Evolutionary conservation across 257 asterid genomes (phyloP), one percentile per base, ranked within the genome.

Genomic region (Primulina eburnea): DNA sequence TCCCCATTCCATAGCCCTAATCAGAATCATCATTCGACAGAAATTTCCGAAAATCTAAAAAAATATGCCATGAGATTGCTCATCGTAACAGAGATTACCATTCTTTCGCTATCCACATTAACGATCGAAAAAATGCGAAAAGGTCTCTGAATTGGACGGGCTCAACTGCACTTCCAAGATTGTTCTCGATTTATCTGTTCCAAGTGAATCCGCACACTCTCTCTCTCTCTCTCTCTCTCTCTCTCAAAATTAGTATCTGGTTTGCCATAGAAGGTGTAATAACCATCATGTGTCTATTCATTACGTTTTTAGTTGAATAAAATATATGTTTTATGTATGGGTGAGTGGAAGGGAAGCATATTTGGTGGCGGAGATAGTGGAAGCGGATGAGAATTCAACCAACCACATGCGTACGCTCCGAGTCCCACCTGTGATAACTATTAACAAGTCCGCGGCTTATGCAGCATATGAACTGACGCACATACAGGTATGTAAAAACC

Each of bases 341-440:
- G 70, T 30, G 43, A 88, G 95, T 77, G 99, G 98, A 59, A 76
- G 92, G 37, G 99, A 94, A 82, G 95, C 96, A 66, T 91, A 97
- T 0, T 65, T 94, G 77, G 96, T 88, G 89, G 99, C 99, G 40
- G 96, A 94, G 85, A 77, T 94, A 57, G 99, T 88, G 33, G 99
- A 91, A 80, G 95, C 92, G 71, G 99, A 91, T 81, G 98, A 91
- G 77, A 89, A 94, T 71, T 82, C 93, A 4, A 84, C 86, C 47
- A 80, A 76, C 64, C 83, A 85, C 65, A 94, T 91, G 97, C 84
- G 97, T 8, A 89, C 93, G 2, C 85, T 91, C 58, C 81, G 99
- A 62, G 82, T 74, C 60, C 97, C 97, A 0, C 97, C 99, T 0
- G 88, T 91, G 47, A 80, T 94, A 50, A 94, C 97, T 7, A 78